These are phyloP conservation scores for Ophiostoma sp. DNA, from an alignment of 2,329 filamentous ascomycete genomes.

Conservation along the genomic window DNA sequence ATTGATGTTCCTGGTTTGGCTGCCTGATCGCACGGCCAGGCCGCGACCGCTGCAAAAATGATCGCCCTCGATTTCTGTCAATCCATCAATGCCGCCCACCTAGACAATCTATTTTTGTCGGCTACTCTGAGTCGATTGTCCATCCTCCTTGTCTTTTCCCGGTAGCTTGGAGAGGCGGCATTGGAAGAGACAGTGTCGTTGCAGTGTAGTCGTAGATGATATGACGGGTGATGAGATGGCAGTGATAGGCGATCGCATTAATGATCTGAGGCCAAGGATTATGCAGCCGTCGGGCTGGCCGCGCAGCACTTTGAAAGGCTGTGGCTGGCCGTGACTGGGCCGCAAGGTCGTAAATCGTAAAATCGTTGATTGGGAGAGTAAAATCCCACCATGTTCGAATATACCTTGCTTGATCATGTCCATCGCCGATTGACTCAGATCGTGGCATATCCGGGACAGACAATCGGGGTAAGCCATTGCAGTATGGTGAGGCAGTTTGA, in stretches of 20 bases:
- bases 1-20: neutral
- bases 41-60: neutral
- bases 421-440: neutral
- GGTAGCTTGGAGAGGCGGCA: neutral
- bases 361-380: neutral
- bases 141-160: neutral
- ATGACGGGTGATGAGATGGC: neutral
- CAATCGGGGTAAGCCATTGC: neutral
- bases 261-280: conserved; percentile 2
- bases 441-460: neutral
- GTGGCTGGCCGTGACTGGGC: neutral
- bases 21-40: neutral
- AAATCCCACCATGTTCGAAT: neutral
- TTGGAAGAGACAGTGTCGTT: neutral
- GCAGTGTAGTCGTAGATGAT: too few relatives aligned
- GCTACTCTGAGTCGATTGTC: neutral
- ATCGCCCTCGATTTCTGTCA: neutral
- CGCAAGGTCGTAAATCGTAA: neutral
- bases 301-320: neutral
- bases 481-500: too few relatives aligned
- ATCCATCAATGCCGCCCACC: neutral
- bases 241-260: neutral
- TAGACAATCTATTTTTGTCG: neutral
- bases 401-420: neutral
- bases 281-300: neutral